These are phyloP conservation scores for Jimgerdemannia flammicorona DNA, from an alignment of 192 early-diverging fungal genomes.

Conservation along the genomic window DNA sequence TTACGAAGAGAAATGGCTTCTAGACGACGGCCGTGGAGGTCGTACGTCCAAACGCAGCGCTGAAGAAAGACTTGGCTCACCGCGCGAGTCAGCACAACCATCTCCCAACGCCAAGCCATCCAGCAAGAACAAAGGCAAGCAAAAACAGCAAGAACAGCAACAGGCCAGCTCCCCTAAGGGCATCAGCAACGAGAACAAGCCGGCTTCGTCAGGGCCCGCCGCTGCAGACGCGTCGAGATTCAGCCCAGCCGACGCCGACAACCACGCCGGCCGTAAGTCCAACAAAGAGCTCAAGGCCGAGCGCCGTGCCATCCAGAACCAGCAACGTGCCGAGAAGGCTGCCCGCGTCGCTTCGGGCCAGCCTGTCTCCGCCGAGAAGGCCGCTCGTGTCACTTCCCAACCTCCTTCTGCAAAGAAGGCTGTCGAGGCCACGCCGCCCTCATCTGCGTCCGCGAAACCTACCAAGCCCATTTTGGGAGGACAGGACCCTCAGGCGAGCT, in stretches of 20 bases:
- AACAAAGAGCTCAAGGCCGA: conserved; percentile 82
- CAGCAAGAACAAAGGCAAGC: background rate
- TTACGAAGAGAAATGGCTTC: background rate
- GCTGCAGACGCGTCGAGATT: background rate
- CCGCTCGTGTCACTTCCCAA: conserved; percentile 19
- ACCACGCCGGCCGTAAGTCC: conserved; percentile 19
- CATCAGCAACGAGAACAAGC: background rate
- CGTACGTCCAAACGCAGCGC: background rate
- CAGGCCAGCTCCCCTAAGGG: background rate
- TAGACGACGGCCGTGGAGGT: background rate
- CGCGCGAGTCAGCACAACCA: background rate
- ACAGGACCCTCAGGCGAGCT: background rate
- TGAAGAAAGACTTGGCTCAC: background rate
- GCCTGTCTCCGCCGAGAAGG: conserved; percentile 36
- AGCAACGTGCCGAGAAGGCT: conserved; percentile 78
- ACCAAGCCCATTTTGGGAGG: conserved; percentile 19
- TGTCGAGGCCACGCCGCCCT: background rate
- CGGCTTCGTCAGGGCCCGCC: background rate
- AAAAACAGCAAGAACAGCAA: background rate
- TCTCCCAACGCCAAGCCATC: background rate
- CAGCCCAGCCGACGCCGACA: background rate
- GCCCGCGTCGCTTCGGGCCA: conserved; percentile 33
- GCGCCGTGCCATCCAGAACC: conserved; percentile 81
- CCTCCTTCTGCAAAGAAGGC: background rate
- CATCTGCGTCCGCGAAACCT: conserved; percentile 13